Conservation (phyloP, 108 stramenopile genomes). For the Phaeodactylum tricornutum region DNA sequence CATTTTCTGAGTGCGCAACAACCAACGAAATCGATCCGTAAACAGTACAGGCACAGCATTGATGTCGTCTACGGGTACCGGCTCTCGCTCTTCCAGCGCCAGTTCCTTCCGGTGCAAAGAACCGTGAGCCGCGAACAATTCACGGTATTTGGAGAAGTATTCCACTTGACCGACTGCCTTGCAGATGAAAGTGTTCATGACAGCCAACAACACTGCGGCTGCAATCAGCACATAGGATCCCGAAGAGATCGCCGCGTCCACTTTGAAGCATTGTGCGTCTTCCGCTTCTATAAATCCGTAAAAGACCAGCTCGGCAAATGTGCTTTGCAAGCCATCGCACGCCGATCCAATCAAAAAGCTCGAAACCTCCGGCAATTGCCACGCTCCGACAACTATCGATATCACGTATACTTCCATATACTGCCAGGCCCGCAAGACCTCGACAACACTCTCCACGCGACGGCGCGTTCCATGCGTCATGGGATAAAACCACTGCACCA, state of each 20-base stretch:
- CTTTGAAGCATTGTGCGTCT: conserved; percentile 72
- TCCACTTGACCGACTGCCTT: conserved; percentile 34
- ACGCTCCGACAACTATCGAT: conserved; percentile 52
- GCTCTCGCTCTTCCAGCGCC: not conserved
- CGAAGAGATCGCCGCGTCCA: conserved; percentile 41
- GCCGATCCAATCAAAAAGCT: conserved; percentile 68
- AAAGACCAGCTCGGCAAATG: conserved; percentile 43
- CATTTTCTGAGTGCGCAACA: too few species aligned
- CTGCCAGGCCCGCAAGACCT: conserved; percentile 69
- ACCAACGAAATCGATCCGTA: conserved; percentile 39
- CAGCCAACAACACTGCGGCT: conserved; percentile 31
- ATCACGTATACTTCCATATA: conserved; percentile 76
- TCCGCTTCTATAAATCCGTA: conserved; percentile 45
- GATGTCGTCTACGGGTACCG: conserved; percentile 24
- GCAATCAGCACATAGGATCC: conserved; percentile 51
- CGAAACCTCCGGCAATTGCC: conserved; percentile 63
- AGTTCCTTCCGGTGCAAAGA: not conserved
- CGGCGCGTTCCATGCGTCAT: conserved; percentile 21
- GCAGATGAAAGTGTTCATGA: conserved; percentile 28
- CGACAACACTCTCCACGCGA: conserved; percentile 26
- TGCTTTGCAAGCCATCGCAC: conserved; percentile 40
- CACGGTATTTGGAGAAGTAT: too few species aligned
- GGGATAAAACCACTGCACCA: conserved; percentile 46
- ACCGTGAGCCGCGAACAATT: conserved; percentile 5
- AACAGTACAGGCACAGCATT: conserved; percentile 35